phyloP scores from a whole-genome alignment of 306 rosid species.

The Cicer pinnatifidum region DNA sequence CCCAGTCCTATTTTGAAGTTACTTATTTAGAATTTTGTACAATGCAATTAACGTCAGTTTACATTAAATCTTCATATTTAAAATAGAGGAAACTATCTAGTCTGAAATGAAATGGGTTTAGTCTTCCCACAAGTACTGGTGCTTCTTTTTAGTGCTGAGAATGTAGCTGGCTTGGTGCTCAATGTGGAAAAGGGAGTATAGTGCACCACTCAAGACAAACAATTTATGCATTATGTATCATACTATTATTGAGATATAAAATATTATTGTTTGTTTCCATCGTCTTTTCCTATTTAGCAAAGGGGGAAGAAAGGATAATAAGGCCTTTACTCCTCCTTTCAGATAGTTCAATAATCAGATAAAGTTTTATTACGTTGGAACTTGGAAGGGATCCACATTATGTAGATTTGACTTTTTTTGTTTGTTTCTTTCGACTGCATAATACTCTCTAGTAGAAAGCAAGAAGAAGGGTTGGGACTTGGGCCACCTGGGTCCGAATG shows the following conservation, averaged over 20 bases:
- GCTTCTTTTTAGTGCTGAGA: slow-evolving; percentile 13
- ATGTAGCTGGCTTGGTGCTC: slow-evolving; percentile 11
- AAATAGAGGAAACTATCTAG: neutral
- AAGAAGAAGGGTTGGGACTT: neutral
- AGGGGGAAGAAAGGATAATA: neutral
- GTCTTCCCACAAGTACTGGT: neutral
- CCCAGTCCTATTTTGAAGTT: neutral
- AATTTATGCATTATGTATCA: neutral
- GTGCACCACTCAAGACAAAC: slow-evolving; percentile 14
- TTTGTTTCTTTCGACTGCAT: no score
- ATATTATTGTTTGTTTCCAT: slow-evolving; percentile 5
- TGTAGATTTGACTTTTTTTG: neutral
- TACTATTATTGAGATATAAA: neutral
- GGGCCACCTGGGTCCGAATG: neutral
- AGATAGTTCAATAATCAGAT: slow-evolving; percentile 1
- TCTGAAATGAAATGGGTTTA: neutral
- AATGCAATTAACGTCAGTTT: neutral
- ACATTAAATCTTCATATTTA: neutral
- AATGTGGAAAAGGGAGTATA: neutral
- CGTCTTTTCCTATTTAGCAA: slow-evolving; percentile 16
- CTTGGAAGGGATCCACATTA: neutral
- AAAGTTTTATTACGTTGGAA: neutral
- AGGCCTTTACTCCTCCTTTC: neutral
- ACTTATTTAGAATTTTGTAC: neutral
- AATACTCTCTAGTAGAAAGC: neutral